These are phyloP conservation scores for Epipyxis sp. DNA, from an alignment of 108 stramenopile genomes.

Conservation along the genomic window DNA sequence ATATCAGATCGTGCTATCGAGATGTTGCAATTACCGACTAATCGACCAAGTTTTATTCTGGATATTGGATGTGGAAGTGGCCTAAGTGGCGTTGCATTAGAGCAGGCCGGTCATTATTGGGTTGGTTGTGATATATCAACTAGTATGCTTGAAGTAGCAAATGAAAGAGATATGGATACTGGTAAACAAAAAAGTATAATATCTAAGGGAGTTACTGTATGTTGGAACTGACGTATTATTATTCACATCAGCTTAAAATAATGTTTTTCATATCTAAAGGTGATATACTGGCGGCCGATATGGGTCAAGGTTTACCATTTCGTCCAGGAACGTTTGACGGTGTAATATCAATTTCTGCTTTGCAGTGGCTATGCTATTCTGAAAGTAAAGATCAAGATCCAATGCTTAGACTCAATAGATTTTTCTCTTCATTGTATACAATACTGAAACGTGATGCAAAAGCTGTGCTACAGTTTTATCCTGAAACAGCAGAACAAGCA, in stretches of 20 bases:
- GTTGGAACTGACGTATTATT: no score
- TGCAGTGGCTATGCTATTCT: conserved; percentile 99
- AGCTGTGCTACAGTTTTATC: conserved; percentile 98
- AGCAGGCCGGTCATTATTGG: conserved; percentile 93
- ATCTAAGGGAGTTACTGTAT: no score
- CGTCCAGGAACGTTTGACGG: conserved; percentile 97
- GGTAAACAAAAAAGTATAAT: no score
- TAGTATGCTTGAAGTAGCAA: conserved; percentile 94
- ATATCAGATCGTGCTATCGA: conserved; percentile 95
- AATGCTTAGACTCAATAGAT: conserved; percentile 76
- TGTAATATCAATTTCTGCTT: conserved; percentile 93
- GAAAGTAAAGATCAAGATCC: conserved; percentile 79
- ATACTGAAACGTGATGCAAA: conserved; percentile 82
- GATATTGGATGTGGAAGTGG: conserved; percentile 97
- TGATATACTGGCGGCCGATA: conserved; percentile 64
- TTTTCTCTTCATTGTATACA: conserved; percentile 90
- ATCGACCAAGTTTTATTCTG: conserved; percentile 65
- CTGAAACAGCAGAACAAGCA: conserved; percentile 89
- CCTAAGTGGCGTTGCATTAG: conserved; percentile 80
- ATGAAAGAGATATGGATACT: conserved; percentile 62
- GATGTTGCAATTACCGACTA: conserved; percentile 68
- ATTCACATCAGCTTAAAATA: no score
- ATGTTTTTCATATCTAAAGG: conserved; percentile 22
- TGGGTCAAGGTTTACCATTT: conserved; percentile 98
- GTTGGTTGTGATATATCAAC: conserved; percentile 87